Percentiles rank a stretch among this genome's conserved stretches.
Conservation (phyloP, 371 early-diverging fungal species). For the Mortierella sp. region DNA sequence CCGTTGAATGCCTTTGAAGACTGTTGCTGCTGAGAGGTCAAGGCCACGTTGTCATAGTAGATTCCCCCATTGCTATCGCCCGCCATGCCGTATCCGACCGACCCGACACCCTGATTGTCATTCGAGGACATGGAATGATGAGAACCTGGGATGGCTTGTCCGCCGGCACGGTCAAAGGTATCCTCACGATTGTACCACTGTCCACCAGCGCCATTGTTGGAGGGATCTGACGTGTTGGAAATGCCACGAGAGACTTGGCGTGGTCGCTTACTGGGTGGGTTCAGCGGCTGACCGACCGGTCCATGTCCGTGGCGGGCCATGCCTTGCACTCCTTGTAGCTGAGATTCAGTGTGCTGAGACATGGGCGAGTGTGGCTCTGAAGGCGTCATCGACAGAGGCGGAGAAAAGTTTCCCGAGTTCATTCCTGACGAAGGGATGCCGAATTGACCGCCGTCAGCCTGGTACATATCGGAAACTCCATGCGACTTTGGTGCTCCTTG, state of each 20-base stretch:
- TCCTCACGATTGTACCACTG: slow-evolving; percentile 38
- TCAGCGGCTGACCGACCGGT: slow-evolving; percentile 20
- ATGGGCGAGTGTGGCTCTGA: slow-evolving; percentile 45
- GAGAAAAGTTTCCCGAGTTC: slow-evolving; percentile 40
- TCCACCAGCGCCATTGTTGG: slow-evolving; percentile 19
- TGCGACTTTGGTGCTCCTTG: slow-evolving; percentile 25
- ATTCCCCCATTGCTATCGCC: slow-evolving; percentile 19
- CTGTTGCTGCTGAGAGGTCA: slow-evolving; percentile 30
- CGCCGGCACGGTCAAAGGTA: slow-evolving; percentile 26
- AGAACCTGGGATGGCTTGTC: slow-evolving; percentile 13
- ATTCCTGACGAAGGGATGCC: slow-evolving; percentile 30
- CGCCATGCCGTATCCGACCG: slow-evolving; percentile 24
- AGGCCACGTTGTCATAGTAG: slow-evolving; percentile 29
- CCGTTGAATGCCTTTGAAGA: slow-evolving; percentile 26
- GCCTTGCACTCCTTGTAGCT: slow-evolving; percentile 16
- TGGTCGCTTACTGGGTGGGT: slow-evolving; percentile 39
- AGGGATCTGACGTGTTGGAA: slow-evolving; percentile 19
- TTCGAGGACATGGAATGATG: slow-evolving; percentile 25
- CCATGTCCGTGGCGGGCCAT: slow-evolving; percentile 25
- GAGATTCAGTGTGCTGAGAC: slow-evolving; percentile 33
- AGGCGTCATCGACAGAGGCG: slow-evolving; percentile 38
- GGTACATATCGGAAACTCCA: slow-evolving; percentile 24
- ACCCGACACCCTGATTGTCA: slow-evolving; percentile 16
- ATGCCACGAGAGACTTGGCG: slow-evolving; percentile 30
- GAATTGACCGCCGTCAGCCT: slow-evolving; percentile 27